These are phyloP conservation scores for Saturnispora mendoncae DNA, from an alignment of 805 yeast genomes.

Conservation along the genomic window DNA sequence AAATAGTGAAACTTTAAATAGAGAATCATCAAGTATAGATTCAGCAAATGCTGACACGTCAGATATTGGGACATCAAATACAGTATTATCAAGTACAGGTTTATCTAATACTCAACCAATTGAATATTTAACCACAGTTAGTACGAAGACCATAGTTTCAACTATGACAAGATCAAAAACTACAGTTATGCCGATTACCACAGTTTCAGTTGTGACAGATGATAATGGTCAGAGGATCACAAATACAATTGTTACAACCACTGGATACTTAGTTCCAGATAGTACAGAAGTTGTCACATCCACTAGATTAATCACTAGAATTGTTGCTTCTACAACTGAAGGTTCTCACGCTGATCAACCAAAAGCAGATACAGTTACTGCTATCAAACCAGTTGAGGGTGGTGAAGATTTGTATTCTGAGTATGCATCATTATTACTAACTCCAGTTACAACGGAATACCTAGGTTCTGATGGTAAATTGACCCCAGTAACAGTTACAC, in stretches of 20 bases:
- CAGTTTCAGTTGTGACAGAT: not conserved
- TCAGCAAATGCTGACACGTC: too few species aligned
- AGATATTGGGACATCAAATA: too few species aligned
- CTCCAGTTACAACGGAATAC: not conserved
- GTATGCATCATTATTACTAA: not conserved
- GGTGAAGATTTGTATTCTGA: conserved; percentile 4
- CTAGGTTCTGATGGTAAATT: not conserved
- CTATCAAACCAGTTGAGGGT: conserved; percentile 1
- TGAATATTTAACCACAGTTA: not conserved
- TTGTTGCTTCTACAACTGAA: not conserved
- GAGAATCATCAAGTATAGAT: too few species aligned
- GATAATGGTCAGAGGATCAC: not conserved
- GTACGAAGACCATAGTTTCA: not conserved
- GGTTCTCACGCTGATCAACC: not conserved
- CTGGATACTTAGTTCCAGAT: not conserved
- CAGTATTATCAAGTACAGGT: too few species aligned
- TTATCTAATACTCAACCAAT: too few species aligned
- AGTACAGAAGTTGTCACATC: not conserved
- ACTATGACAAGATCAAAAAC: not conserved
- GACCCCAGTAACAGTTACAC: not conserved
- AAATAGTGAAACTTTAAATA: too few species aligned
- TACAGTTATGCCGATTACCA: not conserved
- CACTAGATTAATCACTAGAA: conserved; percentile 4
- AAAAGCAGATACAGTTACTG: not conserved
- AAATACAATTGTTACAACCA: not conserved